These are phyloP conservation scores for Tylopilus felleus DNA, from an alignment of 768 basidiomycete species.

Conservation along the genomic window DNA sequence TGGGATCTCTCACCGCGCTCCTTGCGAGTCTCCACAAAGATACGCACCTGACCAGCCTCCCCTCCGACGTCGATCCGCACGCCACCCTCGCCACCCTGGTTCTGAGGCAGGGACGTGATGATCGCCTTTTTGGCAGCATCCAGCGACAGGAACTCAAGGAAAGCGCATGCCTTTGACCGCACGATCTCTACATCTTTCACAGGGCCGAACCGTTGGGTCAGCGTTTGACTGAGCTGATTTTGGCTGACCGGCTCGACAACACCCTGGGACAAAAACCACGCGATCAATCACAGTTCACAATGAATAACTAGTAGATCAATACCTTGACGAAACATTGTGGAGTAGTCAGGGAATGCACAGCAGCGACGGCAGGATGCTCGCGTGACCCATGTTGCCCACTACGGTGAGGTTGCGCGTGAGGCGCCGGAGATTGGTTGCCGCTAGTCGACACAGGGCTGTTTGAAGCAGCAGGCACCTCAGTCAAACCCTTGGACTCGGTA, in stretches of 20 bases:
- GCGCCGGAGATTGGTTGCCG: slow-evolving; percentile 33
- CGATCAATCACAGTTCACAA: not conserved
- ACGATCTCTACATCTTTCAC: slow-evolving; percentile 90
- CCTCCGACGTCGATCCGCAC: slow-evolving; percentile 70
- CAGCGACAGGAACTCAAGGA: slow-evolving; percentile 80
- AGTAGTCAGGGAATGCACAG: slow-evolving; percentile 62
- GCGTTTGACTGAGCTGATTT: slow-evolving; percentile 43
- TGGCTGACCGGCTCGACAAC: slow-evolving; percentile 66
- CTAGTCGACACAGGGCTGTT: slow-evolving; percentile 42
- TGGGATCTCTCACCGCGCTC: slow-evolving; percentile 82
- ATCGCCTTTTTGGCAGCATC: slow-evolving; percentile 89
- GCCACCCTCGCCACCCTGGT: slow-evolving; percentile 86
- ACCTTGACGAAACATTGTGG: slow-evolving; percentile 94
- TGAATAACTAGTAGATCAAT: slow-evolving; percentile 12
- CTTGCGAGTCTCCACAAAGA: slow-evolving; percentile 86
- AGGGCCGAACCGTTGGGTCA: slow-evolving; percentile 68
- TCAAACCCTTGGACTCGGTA: slow-evolving; percentile 71
- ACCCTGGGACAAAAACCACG: slow-evolving; percentile 43
- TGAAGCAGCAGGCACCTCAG: slow-evolving; percentile 50
- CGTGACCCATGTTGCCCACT: slow-evolving; percentile 35
- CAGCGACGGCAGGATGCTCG: slow-evolving; percentile 44
- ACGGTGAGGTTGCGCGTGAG: slow-evolving; percentile 33
- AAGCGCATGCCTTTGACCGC: slow-evolving; percentile 85
- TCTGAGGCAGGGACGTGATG: slow-evolving; percentile 56
- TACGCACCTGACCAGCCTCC: slow-evolving; percentile 48